Evolutionary conservation across 345 rosid genomes (phyloP), one percentile per base, ranked within the genome.

Genomic region (Abelmoschus esculentus): DNA sequence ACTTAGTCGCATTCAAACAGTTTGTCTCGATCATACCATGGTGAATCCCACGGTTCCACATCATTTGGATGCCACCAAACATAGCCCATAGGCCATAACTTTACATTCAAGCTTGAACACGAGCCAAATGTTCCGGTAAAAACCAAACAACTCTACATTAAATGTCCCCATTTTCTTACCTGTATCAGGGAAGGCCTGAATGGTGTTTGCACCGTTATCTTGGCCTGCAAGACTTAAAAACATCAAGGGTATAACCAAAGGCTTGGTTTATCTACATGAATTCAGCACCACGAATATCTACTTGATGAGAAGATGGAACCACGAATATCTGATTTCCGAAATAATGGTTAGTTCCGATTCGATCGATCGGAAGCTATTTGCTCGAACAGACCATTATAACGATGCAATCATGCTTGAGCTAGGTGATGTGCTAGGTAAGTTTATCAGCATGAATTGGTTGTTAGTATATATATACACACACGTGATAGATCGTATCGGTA

Each of bases 251-350:
- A 73, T 84, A 58, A 91, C 91, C 2, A 89, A 84, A 77, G 97
- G 96, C 71, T 78, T 93, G 81, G 86, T 82, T 65, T 86, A 91
- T 83, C 84, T 93, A 46, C 97, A 93, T 52, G 99, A 95, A 80
- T 87, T 86, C 71, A 90, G 93, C 77, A 93, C 93, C 58, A 95
- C n/a, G n/a, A n/a, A n/a, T n/a, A n/a, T n/a, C 86, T 91, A 64
- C 91, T 93, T n/a, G 96, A 89, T 69, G 85, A 85, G 15, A 75
- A 83, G 76, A 83, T 87, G 92, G 93, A 91, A 53, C 90, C 97
- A 54, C 82, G 76, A 55, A 87, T 95, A 76, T 85, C 98, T 8
- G 96, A 90, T 73, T 91, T 91, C 61, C 75, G 18, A 19, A 22
- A 59, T 42, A 28, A 40, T 61, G 59, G 47, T 26, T 67, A 28